Percentiles rank a stretch among this genome's conserved stretches.
These are phyloP conservation scores for Pleurozium schreberi DNA, from an alignment of 225 moss, liverwort and hornwort genomes.

Conservation along the genomic window DNA sequence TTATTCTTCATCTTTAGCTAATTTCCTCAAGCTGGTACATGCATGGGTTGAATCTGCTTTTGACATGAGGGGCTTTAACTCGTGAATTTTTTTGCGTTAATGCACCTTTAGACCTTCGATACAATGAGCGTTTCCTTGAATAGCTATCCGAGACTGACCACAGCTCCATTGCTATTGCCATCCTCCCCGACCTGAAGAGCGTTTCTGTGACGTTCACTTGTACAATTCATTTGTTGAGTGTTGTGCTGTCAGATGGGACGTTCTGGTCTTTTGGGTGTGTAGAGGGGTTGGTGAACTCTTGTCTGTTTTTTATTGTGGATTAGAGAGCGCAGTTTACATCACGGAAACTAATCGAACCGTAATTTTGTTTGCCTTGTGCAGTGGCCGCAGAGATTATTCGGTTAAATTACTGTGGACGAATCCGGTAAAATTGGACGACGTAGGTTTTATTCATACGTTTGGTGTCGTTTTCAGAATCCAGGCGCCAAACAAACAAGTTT, in stretches of 20 bases:
- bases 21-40: neutral
- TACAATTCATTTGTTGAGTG: neutral
- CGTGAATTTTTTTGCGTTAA: neutral
- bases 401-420: neutral
- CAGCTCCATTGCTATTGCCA: neutral
- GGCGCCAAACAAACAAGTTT: neutral
- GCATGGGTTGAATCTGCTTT: neutral
- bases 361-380: constrained; percentile 1
- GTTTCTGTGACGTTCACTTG: neutral
- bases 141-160: neutral
- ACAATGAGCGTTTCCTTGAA: neutral
- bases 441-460: neutral
- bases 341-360: neutral
- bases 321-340: neutral
- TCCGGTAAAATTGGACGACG: neutral
- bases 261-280: neutral
- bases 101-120: neutral
- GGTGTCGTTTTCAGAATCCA: neutral
- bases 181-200: neutral
- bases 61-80: neutral
- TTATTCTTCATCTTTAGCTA: neutral
- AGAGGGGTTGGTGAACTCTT: neutral
- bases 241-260: neutral
- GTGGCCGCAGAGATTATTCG: neutral
- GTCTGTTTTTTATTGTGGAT: neutral